A percentile compares a stretch with the other conserved stretches of the same genome.
These are phyloP conservation scores for Xylariaceae sp. DNA, from an alignment of 2,329 filamentous ascomycete genomes.

Conservation along the genomic window DNA sequence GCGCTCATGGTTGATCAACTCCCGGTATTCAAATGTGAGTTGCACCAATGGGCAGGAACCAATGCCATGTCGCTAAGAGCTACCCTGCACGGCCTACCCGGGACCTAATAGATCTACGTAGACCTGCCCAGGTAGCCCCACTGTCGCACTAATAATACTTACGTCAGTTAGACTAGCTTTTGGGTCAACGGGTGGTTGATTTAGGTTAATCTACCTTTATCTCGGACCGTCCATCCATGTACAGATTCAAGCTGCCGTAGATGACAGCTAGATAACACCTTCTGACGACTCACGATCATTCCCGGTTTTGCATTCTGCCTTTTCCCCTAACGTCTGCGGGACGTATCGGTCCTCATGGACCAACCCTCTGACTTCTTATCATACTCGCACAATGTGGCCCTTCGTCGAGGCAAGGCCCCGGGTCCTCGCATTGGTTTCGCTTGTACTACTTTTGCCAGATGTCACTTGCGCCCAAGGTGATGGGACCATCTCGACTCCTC, in stretches of 20 bases:
- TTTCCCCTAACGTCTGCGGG: not conserved
- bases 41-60: too few relatives aligned
- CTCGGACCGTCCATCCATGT: too few relatives aligned
- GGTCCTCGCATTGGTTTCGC: slow-evolving; percentile 28
- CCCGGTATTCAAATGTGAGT: too few relatives aligned
- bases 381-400: slow-evolving; percentile 36
- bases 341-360: slow-evolving; percentile 32
- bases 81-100: too few relatives aligned
- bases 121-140: too few relatives aligned
- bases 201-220: too few relatives aligned
- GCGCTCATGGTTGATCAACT: too few relatives aligned
- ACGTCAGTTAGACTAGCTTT: too few relatives aligned
- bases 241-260: not conserved
- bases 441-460: slow-evolving; percentile 20
- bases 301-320: not conserved
- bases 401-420: slow-evolving; percentile 25
- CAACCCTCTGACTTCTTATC: slow-evolving; percentile 25
- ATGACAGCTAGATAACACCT: slow-evolving; percentile 4
- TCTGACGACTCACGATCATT: not conserved
- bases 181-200: not conserved
- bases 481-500: slow-evolving; percentile 21
- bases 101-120: too few relatives aligned
- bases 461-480: slow-evolving; percentile 29
- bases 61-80: too few relatives aligned
- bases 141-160: too few relatives aligned